A percentile compares a stretch with the other conserved stretches of the same genome.
Conservation (phyloP, 352 stramenopile genomes). For the Globisporangium irregulare region DNA sequence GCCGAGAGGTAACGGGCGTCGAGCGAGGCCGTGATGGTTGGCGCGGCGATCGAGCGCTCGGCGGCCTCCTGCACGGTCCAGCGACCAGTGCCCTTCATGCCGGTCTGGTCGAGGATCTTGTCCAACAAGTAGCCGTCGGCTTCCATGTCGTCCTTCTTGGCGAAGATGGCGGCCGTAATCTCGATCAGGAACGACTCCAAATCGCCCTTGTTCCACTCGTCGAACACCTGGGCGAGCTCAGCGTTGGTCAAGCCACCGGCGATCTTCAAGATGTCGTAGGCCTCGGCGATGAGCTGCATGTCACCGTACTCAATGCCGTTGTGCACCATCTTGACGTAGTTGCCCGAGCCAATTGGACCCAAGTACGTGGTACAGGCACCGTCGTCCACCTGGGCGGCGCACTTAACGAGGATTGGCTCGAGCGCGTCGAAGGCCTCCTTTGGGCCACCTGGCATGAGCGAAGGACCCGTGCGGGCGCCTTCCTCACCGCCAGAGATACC, state of each 20-base stretch:
- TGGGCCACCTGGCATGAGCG: slow-evolving; percentile 97
- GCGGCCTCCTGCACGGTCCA: slow-evolving; percentile 96
- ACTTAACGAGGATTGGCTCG: slow-evolving; percentile 97
- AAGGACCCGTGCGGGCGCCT: slow-evolving; percentile 96
- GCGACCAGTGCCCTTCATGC: slow-evolving; percentile 98
- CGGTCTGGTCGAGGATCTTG: slow-evolving; percentile 98
- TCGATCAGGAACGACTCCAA: slow-evolving; percentile 98
- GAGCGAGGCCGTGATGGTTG: slow-evolving; percentile 97
- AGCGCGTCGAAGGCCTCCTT: slow-evolving; percentile 96
- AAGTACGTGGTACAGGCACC: slow-evolving; percentile 97
- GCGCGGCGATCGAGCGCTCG: slow-evolving; percentile 94
- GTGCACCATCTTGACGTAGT: slow-evolving; percentile 99
- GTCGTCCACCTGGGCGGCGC: slow-evolving; percentile 93
- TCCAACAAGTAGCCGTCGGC: slow-evolving; percentile 88
- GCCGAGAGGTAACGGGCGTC: slow-evolving; percentile 95
- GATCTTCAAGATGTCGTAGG: slow-evolving; percentile 97
- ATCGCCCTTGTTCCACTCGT: slow-evolving; percentile 97
- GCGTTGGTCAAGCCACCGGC: slow-evolving; percentile 88
- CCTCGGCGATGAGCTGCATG: slow-evolving; percentile 99
- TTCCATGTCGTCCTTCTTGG: slow-evolving; percentile 95
- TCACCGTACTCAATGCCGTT: slow-evolving; percentile 99
- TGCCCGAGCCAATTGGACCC: slow-evolving; percentile 94
- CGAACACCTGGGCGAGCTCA: slow-evolving; percentile 92
- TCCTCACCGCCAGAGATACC: slow-evolving; percentile 98
- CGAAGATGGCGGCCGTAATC: slow-evolving; percentile 97